Evolutionary conservation across 2,329 filamentous ascomycete genomes (phyloP).

Genomic region (Fusarium neocosmosporiellum): DNA sequence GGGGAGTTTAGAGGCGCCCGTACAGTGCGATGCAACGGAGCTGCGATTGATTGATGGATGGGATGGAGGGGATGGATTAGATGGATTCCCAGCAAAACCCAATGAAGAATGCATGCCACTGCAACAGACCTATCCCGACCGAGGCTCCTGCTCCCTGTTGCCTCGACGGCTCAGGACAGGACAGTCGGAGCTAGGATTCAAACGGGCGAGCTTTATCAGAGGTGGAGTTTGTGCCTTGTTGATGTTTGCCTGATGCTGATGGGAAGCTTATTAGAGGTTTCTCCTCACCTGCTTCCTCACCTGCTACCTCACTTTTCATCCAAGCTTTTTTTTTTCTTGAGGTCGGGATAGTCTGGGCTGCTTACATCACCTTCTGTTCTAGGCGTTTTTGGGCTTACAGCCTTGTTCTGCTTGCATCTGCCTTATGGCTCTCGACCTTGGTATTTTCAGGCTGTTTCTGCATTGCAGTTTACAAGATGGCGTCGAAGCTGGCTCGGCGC

Average conservation of each 20-base stretch:
- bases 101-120: not conserved
- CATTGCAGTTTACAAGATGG: not conserved
- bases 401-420: constrained; percentile 3
- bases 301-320: not conserved
- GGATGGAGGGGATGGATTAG: not conserved
- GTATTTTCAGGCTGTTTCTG: constrained; percentile 16
- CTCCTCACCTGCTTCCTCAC: not conserved
- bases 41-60: not conserved
- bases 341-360: constrained; percentile 1
- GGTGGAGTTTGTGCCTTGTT: constrained; percentile 5
- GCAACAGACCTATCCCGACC: constrained; percentile 1
- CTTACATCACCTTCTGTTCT: constrained; percentile 34
- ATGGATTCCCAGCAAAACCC: not conserved
- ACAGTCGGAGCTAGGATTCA: not conserved
- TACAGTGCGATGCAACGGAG: constrained; percentile 42
- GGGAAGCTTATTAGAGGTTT: constrained; percentile 3
- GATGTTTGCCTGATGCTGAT: constrained; percentile 16
- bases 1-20: constrained; percentile 37
- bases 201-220: constrained; percentile 12
- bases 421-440: constrained; percentile 13
- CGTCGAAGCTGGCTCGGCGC: constrained; percentile 23
- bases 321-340: not conserved
- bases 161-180: not conserved
- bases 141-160: constrained; percentile 8
- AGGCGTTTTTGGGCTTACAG: constrained; percentile 1